Evolutionary conservation across 352 stramenopile species (phyloP).

Genomic region (Pythium aristosporum): DNA sequence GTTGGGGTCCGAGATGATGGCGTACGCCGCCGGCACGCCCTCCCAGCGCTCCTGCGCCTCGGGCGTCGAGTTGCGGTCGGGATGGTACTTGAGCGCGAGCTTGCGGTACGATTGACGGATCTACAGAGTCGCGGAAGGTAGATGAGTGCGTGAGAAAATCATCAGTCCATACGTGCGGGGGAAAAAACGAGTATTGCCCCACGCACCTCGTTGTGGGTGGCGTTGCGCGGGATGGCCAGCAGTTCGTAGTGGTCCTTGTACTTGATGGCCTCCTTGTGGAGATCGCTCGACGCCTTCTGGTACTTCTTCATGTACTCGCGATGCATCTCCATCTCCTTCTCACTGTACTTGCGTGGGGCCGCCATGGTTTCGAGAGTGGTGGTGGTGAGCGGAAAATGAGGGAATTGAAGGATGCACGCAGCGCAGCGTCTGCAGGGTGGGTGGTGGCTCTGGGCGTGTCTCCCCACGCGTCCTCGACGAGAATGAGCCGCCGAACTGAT

Average conservation of each 20-base stretch:
- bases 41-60: conserved; percentile 75
- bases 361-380: conserved; percentile 11
- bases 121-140: conserved; percentile 24
- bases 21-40: conserved; percentile 72
- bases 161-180: not conserved
- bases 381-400: not conserved
- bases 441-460: not conserved
- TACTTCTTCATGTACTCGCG: conserved; percentile 90
- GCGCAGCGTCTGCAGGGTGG: not conserved
- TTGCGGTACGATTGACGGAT: conserved; percentile 93
- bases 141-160: not conserved
- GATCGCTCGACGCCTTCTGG: conserved; percentile 75
- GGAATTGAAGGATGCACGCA: not conserved
- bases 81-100: conserved; percentile 85
- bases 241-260: conserved; percentile 85
- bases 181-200: not conserved
- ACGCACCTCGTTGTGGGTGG: conserved; percentile 66
- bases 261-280: conserved; percentile 49
- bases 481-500: conserved; percentile 5
- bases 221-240: conserved; percentile 51
- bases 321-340: conserved; percentile 82
- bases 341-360: conserved; percentile 32
- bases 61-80: conserved; percentile 89
- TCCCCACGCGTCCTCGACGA: not conserved
- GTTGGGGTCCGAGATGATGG: conserved; percentile 77